These are phyloP conservation scores for Neoboletus brunneissimus DNA, from an alignment of 768 basidiomycete genomes.

Conservation along the genomic window DNA sequence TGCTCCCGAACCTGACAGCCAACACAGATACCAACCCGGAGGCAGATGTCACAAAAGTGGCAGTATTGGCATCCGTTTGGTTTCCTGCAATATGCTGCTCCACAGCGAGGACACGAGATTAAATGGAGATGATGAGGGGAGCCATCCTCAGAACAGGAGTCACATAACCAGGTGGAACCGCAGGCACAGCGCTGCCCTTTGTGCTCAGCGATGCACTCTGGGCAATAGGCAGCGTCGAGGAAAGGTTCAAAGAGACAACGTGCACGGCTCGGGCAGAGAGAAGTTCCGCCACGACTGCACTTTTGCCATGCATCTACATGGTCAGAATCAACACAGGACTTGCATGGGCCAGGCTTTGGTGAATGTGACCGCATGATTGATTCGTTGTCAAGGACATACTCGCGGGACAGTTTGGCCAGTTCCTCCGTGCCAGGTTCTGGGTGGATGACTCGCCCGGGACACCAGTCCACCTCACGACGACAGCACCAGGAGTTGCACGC, in stretches of 20 bases:
- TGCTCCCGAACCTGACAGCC: background rate
- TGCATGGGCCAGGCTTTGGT: background rate
- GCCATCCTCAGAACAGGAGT: background rate
- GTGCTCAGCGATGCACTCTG: background rate
- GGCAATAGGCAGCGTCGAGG: background rate
- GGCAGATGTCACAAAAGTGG: background rate
- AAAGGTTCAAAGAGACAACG: background rate
- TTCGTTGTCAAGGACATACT: background rate
- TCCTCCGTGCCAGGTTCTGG: background rate
- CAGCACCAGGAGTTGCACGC: constrained; percentile 1
- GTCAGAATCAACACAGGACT: no score
- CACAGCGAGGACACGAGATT: background rate
- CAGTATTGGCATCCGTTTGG: background rate
- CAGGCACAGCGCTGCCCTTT: background rate
- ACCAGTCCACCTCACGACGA: background rate
- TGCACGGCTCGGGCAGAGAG: background rate
- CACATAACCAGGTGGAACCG: background rate
- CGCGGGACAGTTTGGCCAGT: background rate
- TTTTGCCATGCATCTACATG: background rate
- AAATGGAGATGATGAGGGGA: background rate
- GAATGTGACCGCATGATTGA: background rate
- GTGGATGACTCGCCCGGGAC: background rate
- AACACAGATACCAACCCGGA: background rate
- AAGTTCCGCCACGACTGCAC: background rate
- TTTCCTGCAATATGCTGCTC: background rate